phyloP scores from a whole-genome alignment of 345 rosid genomes.

The Nasturtium officinale region DNA sequence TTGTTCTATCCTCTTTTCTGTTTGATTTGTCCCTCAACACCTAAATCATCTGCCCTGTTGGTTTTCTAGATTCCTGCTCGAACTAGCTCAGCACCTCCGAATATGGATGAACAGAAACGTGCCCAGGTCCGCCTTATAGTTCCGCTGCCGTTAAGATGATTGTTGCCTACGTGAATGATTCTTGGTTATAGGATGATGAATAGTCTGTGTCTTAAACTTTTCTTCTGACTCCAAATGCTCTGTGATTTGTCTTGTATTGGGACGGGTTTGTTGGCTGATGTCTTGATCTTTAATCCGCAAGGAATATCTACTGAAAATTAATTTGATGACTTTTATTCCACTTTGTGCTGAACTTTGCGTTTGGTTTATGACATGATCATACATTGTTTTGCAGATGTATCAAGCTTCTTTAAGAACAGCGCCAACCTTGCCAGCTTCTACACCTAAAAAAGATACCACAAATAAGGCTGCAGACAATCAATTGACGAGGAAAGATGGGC shows the following conservation, averaged over 20 bases:
- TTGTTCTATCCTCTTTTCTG: conserved; percentile 2
- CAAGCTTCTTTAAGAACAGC: conserved; percentile 59
- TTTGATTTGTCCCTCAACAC: conserved; percentile 18
- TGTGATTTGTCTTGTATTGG: conserved; percentile 12
- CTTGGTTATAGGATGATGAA: conserved; percentile 18
- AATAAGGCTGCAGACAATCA: conserved; percentile 60
- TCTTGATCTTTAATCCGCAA: neutral
- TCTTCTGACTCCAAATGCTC: conserved; percentile 12
- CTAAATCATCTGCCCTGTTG: conserved; percentile 27
- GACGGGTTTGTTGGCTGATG: neutral
- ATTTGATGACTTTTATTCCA: conserved; percentile 9
- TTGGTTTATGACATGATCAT: conserved; percentile 21
- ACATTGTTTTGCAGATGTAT: conserved; percentile 62
- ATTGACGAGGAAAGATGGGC: conserved; percentile 50
- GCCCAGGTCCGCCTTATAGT: conserved; percentile 61
- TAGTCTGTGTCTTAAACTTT: conserved; percentile 18
- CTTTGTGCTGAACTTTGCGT: conserved; percentile 5
- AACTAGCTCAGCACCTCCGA: conserved; percentile 96
- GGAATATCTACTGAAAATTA: conserved; percentile 1
- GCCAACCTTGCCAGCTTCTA: conserved; percentile 58
- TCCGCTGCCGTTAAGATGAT: conserved; percentile 9
- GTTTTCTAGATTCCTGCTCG: conserved; percentile 82
- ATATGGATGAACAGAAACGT: conserved; percentile 96
- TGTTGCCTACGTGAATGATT: neutral
- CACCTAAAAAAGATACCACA: conserved; percentile 56